Percentiles rank a stretch among this genome's conserved stretches.
These are phyloP conservation scores for Starmerella potacharoeniae DNA, from an alignment of 805 yeast genomes.

Conservation along the genomic window DNA sequence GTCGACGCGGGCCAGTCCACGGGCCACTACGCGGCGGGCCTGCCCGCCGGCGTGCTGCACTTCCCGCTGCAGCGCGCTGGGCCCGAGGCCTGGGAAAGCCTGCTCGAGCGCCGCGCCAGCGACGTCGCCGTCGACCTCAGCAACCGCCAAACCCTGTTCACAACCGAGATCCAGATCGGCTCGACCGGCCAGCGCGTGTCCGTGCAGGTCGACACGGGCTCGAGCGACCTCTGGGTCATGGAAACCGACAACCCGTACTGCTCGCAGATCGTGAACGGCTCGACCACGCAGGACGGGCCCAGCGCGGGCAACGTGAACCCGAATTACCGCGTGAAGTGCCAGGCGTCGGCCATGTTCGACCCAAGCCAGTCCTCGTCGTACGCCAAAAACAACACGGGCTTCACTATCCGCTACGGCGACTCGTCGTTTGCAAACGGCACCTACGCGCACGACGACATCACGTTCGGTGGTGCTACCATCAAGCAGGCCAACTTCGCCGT, in stretches of 20 bases:
- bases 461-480: constrained; percentile 40
- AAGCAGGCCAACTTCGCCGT: constrained; percentile 59
- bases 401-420: constrained; percentile 33
- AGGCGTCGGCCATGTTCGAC: constrained; percentile 21
- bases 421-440: constrained; percentile 41
- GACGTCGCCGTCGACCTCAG: constrained; percentile 21
- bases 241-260: constrained; percentile 38
- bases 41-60: constrained; percentile 17
- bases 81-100: background rate
- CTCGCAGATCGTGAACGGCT: constrained; percentile 7
- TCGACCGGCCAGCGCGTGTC: constrained; percentile 42
- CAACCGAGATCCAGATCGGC: constrained; percentile 37
- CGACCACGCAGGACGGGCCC: background rate
- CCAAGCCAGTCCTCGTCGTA: constrained; percentile 21
- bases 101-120: constrained; percentile 8
- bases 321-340: constrained; percentile 19
- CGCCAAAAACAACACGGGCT: constrained; percentile 13
- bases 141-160: constrained; percentile 25
- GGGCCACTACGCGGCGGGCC: background rate
- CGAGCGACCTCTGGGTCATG: constrained; percentile 62
- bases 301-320: background rate
- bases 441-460: constrained; percentile 52
- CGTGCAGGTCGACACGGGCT: constrained; percentile 62
- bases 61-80: constrained; percentile 10
- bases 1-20: no score